Percentiles rank a stretch among this genome's conserved stretches.
phyloP scores from a whole-genome alignment of 1,284 basidiomycete species.

The Ustilago bromivora region DNA sequence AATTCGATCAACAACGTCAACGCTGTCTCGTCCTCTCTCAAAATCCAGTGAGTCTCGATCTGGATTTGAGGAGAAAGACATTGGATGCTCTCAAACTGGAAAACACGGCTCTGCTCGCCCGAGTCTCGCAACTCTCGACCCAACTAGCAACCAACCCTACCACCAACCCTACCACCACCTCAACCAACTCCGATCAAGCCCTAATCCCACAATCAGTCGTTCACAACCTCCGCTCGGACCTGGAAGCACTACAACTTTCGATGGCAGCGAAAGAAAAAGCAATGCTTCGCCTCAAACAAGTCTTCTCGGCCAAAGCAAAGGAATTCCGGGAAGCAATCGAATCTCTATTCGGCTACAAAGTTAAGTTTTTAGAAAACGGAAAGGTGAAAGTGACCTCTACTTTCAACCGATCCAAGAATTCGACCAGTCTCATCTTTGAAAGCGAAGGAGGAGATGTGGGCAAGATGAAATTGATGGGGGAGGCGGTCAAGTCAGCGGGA shows the following conservation, averaged over 20 bases:
- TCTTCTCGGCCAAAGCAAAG: conserved; percentile 78
- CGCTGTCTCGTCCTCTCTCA: conserved; percentile 79
- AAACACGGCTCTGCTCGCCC: conserved; percentile 76
- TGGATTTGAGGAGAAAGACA: conserved; percentile 77
- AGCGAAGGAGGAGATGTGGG: conserved; percentile 72
- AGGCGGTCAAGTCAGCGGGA: conserved; percentile 56
- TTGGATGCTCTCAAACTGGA: conserved; percentile 80
- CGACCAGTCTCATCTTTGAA: conserved; percentile 71
- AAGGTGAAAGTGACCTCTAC: conserved; percentile 84
- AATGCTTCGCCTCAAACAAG: conserved; percentile 78
- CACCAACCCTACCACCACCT: conserved; percentile 28
- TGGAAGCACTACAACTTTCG: conserved; percentile 74
- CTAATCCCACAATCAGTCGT: conserved; percentile 74
- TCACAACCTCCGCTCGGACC: conserved; percentile 77
- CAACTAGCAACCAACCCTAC: not conserved
- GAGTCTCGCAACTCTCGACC: conserved; percentile 63
- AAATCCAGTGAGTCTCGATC: conserved; percentile 82
- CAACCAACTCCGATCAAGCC: conserved; percentile 71
- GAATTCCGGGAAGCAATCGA: conserved; percentile 85
- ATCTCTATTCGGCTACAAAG: conserved; percentile 83
- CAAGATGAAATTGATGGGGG: conserved; percentile 72
- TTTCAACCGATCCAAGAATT: conserved; percentile 73
- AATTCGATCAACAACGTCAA: conserved; percentile 79
- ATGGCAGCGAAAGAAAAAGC: conserved; percentile 77
- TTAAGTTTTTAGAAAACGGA: conserved; percentile 85